These are phyloP conservation scores for Pyropia haitanensis DNA, from an alignment of 23 red algal genomes.

Conservation along the genomic window DNA sequence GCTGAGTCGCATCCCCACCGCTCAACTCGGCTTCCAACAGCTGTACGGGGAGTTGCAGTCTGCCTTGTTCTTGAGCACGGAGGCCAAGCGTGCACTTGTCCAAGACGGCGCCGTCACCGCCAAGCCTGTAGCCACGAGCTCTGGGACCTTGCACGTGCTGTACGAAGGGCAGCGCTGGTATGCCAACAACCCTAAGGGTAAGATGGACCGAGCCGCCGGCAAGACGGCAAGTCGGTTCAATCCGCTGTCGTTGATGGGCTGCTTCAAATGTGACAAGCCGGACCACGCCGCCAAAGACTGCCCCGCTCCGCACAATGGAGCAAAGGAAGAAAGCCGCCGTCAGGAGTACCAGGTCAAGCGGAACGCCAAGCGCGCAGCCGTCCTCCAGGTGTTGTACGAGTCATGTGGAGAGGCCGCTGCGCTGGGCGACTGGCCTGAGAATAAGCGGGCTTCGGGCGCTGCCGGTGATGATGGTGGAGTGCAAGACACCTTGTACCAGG, in stretches of 20 bases:
- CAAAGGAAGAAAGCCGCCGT: neutral
- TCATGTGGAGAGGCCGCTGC: neutral
- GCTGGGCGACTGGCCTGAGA: neutral
- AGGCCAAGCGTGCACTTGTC: neutral
- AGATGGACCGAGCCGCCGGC: neutral
- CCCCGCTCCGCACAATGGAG: neutral
- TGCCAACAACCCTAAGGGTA: neutral
- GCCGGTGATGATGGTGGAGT: too few species aligned
- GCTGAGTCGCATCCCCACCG: neutral
- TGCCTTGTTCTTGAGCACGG: neutral
- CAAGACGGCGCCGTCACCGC: neutral
- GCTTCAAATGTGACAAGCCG: constrained; percentile 11
- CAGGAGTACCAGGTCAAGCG: constrained; percentile 11
- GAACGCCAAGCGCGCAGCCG: neutral
- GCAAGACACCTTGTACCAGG: too few species aligned
- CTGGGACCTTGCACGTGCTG: neutral
- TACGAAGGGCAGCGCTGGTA: constrained; percentile 14
- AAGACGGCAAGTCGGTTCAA: neutral
- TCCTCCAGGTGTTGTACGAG: neutral
- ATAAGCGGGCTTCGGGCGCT: too few species aligned
- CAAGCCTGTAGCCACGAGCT: neutral
- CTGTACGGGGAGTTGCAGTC: constrained; percentile 12
- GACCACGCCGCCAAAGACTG: constrained; percentile 7
- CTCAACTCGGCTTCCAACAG: neutral
- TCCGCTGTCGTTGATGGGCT: neutral